phyloP scores from a whole-genome alignment of 202 grass and related monocot species.

The Bolboschoenoplectus hybrid region DNA sequence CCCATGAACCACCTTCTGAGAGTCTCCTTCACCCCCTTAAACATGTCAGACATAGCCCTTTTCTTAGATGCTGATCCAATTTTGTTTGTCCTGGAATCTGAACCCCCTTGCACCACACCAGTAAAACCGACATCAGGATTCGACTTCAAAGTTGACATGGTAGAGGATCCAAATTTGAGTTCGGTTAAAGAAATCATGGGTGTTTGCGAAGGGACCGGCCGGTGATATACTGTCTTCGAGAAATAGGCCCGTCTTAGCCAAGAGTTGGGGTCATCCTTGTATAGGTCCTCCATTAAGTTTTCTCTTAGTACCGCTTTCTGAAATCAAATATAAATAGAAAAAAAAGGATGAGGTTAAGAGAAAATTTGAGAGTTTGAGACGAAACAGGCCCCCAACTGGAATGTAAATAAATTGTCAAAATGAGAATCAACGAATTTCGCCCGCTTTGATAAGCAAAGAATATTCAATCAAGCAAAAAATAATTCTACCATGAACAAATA shows the following conservation, averaged over 20 bases:
- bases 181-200: conserved; percentile 42
- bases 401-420: not conserved
- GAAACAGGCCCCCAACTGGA: not conserved
- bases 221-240: conserved; percentile 40
- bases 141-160: conserved; percentile 6
- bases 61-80: conserved; percentile 37
- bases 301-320: not conserved
- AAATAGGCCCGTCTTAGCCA: conserved; percentile 66
- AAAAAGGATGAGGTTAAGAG: not conserved
- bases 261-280: conserved; percentile 59
- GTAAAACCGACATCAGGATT: not conserved
- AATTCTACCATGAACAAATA: not conserved
- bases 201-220: conserved; percentile 53
- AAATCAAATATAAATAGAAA: not conserved
- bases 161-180: conserved; percentile 39
- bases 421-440: not conserved
- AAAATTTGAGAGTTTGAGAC: not conserved
- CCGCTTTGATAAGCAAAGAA: not conserved
- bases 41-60: conserved; percentile 50
- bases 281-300: conserved; percentile 45
- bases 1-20: conserved; percentile 59
- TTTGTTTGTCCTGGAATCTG: conserved; percentile 11
- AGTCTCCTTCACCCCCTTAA: conserved; percentile 50
- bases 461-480: too few relatives aligned
- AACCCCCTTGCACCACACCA: not conserved